Conservation (phyloP, 371 early-diverging fungal species). For the Globomyces sp. region DNA sequence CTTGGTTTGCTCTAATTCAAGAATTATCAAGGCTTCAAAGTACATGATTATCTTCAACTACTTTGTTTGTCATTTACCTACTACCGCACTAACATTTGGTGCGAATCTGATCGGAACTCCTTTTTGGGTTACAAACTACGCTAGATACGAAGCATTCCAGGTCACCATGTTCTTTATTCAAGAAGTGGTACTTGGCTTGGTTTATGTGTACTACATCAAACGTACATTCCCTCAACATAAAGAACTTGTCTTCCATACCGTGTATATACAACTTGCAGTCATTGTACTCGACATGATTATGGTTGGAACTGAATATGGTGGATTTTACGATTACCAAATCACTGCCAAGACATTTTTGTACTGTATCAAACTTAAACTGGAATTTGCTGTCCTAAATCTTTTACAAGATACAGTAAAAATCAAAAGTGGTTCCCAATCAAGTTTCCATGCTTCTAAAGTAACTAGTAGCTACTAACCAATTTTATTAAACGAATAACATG, state of each 20-base stretch:
- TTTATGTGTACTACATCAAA: conserved; percentile 17
- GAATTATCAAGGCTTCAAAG: background rate
- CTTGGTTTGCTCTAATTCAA: conserved; percentile 10
- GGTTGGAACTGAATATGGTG: conserved; percentile 14
- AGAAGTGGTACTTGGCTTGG: conserved; percentile 3
- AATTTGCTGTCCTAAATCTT: conserved; percentile 16
- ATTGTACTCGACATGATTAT: conserved; percentile 16
- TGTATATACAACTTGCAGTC: conserved; percentile 21
- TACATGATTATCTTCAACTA: conserved; percentile 20
- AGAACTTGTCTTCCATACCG: conserved; percentile 14
- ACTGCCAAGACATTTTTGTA: conserved; percentile 17
- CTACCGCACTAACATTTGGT: conserved; percentile 18
- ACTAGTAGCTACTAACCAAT: too few species aligned
- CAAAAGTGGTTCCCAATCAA: too few species aligned
- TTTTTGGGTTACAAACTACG: background rate
- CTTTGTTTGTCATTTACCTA: conserved; percentile 18
- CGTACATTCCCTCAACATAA: background rate
- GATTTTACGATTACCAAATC: conserved; percentile 26
- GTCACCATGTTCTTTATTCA: conserved; percentile 20
- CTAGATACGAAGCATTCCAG: conserved; percentile 18
- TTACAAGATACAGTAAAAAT: background rate
- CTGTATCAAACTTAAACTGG: conserved; percentile 17
- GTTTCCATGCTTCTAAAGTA: too few species aligned
- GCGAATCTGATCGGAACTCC: conserved; percentile 7
- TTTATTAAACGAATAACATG: too few species aligned